Evolutionary conservation across 2,329 filamentous ascomycete genomes (phyloP), one percentile per base, ranked within the genome.

Genomic region (Aspergillus sp.): DNA sequence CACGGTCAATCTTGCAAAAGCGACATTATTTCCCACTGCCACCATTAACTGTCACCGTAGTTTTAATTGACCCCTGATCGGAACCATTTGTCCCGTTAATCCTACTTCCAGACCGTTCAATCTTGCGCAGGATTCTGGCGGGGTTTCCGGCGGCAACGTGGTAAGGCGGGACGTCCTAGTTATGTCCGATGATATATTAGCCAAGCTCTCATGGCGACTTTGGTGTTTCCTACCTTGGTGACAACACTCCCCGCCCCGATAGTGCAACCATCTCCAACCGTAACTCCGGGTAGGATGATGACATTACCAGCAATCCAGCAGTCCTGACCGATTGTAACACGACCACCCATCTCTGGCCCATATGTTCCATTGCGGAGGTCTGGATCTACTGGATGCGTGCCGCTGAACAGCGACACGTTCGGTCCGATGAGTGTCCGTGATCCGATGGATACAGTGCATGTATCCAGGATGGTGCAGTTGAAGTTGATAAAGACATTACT

Each of bases 381-480:
- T 0, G 89, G 89, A 64, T 95, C 89, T 0, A 91, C 75, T 4
- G 91, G 90, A 71, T 96, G 91, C 0, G 83, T 86, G 3, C 84
- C 91, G 47, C 84, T 84, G 71, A 84, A 95, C 66, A 96, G 84
- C 24, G 80, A 86, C 44, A 90, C 89, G 68, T 90, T 89, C 2
- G 91, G 90, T 0, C 89, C 91, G 47, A 93, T 77, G 17, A 96
- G 78, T 1, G 89, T 92, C 52, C 91, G 84, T 3, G 86, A 82
- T 1, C 91, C 91, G 51, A 96, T 84, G 2, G 80, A 39, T 2
- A 57, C 21, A 2, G 19, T 45, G 70, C 86, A 89, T 1, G 89
- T 92, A 70, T 96, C 91, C 23, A 95, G 76, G 70, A 90, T 88
- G 3, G 85, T 87, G 65, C 84, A 86, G 71, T 90, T 87, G 71